phyloP scores from a whole-genome alignment of 23 red algal species.

The Gracilaria vermiculophylla region DNA sequence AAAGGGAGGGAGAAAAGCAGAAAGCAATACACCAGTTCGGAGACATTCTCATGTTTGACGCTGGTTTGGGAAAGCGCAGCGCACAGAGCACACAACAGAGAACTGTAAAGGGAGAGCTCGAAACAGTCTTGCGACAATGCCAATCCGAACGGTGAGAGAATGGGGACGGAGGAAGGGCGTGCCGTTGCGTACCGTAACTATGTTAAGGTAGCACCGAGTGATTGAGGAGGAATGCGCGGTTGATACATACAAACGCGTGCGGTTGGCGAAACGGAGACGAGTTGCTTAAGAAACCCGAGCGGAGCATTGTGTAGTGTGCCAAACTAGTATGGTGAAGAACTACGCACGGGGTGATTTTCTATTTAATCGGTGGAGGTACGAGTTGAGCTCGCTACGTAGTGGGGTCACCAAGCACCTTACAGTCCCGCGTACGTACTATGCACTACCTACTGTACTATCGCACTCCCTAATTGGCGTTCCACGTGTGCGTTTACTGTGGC shows the following conservation, averaged over 20 bases:
- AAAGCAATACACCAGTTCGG: no score
- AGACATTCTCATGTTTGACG: no score
- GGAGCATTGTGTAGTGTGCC: background rate
- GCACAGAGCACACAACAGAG: background rate
- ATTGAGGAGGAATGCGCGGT: background rate
- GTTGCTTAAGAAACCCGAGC: background rate
- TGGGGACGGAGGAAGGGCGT: background rate
- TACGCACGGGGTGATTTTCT: background rate
- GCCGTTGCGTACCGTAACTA: background rate
- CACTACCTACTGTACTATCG: background rate
- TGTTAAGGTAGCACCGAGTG: background rate
- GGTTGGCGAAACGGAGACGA: background rate
- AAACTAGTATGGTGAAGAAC: background rate
- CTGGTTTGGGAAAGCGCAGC: background rate
- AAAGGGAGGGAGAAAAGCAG: no score
- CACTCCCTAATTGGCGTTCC: background rate
- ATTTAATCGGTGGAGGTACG: background rate
- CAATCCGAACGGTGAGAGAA: no score
- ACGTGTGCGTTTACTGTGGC: no score
- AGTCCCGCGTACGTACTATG: background rate
- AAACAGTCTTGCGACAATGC: background rate
- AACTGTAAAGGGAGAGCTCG: background rate
- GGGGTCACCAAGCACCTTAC: background rate
- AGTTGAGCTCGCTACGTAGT: background rate
- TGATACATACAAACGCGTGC: background rate